Evolutionary conservation across 2,329 filamentous ascomycete species (phyloP).

Genomic region (Hypocreales sp.): DNA sequence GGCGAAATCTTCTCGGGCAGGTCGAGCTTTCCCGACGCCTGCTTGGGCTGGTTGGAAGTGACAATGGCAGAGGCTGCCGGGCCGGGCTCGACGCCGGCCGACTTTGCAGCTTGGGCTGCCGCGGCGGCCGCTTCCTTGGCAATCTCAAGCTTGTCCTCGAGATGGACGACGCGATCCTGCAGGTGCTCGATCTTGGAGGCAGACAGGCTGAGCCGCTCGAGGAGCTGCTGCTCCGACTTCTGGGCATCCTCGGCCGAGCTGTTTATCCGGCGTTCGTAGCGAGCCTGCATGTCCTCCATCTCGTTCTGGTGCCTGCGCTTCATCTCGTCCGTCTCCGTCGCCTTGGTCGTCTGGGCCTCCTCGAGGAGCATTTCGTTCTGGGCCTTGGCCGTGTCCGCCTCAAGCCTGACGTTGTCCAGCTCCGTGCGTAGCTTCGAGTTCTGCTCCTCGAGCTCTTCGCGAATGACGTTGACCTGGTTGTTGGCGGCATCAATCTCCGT

Average conservation of each 20-base stretch:
- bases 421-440: conserved; percentile 56
- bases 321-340: conserved; percentile 34
- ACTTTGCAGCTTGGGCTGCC: conserved; percentile 61
- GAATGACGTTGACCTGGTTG: conserved; percentile 69
- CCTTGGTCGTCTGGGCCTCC: conserved; percentile 57
- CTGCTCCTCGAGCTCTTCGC: conserved; percentile 69
- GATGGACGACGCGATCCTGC: conserved; percentile 67
- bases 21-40: conserved; percentile 23
- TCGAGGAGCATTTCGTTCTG: conserved; percentile 75
- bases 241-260: conserved; percentile 70
- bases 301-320: conserved; percentile 48
- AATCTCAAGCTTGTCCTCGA: conserved; percentile 85
- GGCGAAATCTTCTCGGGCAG: conserved; percentile 80
- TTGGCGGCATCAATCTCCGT: conserved; percentile 71
- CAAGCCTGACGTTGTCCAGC: conserved; percentile 62
- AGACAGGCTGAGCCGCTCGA: conserved; percentile 67
- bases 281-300: conserved; percentile 58
- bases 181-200: conserved; percentile 75
- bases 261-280: conserved; percentile 58
- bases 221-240: conserved; percentile 61
- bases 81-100: conserved; percentile 27
- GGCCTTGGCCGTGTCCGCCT: conserved; percentile 66
- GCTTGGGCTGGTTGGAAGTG: conserved; percentile 8
- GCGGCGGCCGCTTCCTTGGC: conserved; percentile 76
- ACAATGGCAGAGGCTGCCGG: conserved; percentile 7